Percentiles rank a stretch among this genome's conserved stretches.
phyloP scores from a whole-genome alignment of 805 yeast genomes.

The Lachancea fermentati region DNA sequence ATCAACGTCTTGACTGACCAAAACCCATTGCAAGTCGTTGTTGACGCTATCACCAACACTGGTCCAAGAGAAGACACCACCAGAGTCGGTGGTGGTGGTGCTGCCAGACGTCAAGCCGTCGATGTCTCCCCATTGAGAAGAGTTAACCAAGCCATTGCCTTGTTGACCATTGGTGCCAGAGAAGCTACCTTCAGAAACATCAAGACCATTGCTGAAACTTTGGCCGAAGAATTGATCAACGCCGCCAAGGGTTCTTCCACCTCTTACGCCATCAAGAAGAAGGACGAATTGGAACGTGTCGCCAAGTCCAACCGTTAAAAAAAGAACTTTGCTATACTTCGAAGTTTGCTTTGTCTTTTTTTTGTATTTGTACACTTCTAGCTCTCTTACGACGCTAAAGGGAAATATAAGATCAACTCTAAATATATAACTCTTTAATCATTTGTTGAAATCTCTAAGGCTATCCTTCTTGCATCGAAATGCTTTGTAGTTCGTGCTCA shows the following conservation, averaged over 20 bases:
- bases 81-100: conserved; percentile 99
- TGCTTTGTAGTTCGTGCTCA: too few species aligned
- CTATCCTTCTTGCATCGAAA: neutral
- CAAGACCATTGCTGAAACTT: conserved; percentile 99
- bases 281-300: conserved; percentile 99
- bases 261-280: conserved; percentile 99
- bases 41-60: conserved; percentile 98
- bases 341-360: conserved; percentile 6
- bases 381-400: conserved; percentile 11
- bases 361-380: conserved; percentile 20
- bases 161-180: conserved; percentile 99
- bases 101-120: conserved; percentile 99
- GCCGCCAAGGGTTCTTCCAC: conserved; percentile 99
- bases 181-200: conserved; percentile 99
- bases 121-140: conserved; percentile 99
- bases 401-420: conserved; percentile 15
- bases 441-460: conserved; percentile 2
- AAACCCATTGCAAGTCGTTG: conserved; percentile 99
- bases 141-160: conserved; percentile 98
- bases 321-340: conserved; percentile 9
- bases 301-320: conserved; percentile 99
- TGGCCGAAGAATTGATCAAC: conserved; percentile 99
- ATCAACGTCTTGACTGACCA: conserved; percentile 94
- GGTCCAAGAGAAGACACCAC: conserved; percentile 99
- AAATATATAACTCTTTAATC: conserved; percentile 11